Evolutionary conservation across 495 filamentous ascomycete species (phyloP).

Genomic region (Penicillium steckii): DNA sequence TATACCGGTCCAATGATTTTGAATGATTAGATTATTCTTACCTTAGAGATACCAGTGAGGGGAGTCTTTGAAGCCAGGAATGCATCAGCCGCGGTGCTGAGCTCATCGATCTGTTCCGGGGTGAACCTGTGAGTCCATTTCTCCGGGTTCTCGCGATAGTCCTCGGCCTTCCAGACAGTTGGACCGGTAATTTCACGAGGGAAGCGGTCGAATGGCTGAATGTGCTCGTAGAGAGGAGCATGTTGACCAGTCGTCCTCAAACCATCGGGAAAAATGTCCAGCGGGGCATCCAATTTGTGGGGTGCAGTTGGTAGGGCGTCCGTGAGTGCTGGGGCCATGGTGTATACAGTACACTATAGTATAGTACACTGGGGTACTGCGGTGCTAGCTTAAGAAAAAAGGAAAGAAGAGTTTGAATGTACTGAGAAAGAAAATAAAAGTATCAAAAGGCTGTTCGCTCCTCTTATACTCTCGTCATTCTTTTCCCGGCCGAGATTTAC

Average conservation of each 20-base stretch:
- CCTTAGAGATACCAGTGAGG: conserved; percentile 69
- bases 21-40: conserved; percentile 11
- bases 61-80: conserved; percentile 63
- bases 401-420: background rate
- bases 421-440: background rate
- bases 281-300: conserved; percentile 31
- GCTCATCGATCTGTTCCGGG: conserved; percentile 61
- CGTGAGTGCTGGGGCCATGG: conserved; percentile 41
- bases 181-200: conserved; percentile 68
- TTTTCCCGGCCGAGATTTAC: conserved; percentile 16
- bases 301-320: conserved; percentile 26
- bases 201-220: conserved; percentile 68
- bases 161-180: conserved; percentile 72
- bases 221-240: conserved; percentile 60
- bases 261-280: conserved; percentile 47
- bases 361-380: no score
- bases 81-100: conserved; percentile 61
- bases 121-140: conserved; percentile 72
- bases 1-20: background rate
- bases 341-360: conserved; percentile 6
- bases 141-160: conserved; percentile 65
- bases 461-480: conserved; percentile 17
- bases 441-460: background rate
- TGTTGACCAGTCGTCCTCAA: conserved; percentile 74
- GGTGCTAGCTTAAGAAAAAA: background rate